Percentiles rank a stretch among this genome's conserved stretches.
These are phyloP conservation scores for Entomortierella beljakovae DNA, from an alignment of 192 early-diverging fungal genomes.

Conservation along the genomic window DNA sequence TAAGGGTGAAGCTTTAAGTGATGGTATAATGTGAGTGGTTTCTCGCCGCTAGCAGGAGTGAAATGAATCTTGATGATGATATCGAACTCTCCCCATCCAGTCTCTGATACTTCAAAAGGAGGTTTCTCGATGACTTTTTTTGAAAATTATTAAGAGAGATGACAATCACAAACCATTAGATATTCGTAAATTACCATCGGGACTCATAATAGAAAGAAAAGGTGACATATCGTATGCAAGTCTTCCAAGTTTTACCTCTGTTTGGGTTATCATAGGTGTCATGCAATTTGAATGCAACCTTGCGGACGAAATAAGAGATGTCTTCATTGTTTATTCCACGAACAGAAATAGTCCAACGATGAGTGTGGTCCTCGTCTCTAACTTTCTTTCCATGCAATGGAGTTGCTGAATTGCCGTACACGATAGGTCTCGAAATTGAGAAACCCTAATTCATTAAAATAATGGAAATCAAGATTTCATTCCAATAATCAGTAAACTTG, in stretches of 20 bases:
- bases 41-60: slow-evolving; percentile 79
- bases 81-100: slow-evolving; percentile 99
- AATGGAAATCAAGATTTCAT: not conserved
- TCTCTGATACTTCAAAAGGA: slow-evolving; percentile 94
- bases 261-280: slow-evolving; percentile 87
- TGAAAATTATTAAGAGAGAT: not conserved
- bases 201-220: slow-evolving; percentile 4
- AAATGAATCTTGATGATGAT: slow-evolving; percentile 94
- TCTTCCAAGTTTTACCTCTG: slow-evolving; percentile 63
- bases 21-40: slow-evolving; percentile 86
- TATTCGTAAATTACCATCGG: too few relatives aligned
- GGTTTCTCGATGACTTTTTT: slow-evolving; percentile 77
- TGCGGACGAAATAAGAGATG: slow-evolving; percentile 84
- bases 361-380: slow-evolving; percentile 89
- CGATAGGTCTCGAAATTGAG: slow-evolving; percentile 78
- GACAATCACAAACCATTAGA: too few relatives aligned
- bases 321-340: slow-evolving; percentile 89
- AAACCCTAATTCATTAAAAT: slow-evolving; percentile 60
- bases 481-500: not conserved
- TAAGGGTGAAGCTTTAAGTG: slow-evolving; percentile 92
- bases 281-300: slow-evolving; percentile 95
- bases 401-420: slow-evolving; percentile 88
- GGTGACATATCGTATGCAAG: not conserved
- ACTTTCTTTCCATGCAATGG: slow-evolving; percentile 73
- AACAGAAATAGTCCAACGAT: slow-evolving; percentile 95